These are phyloP conservation scores for Dipteronia sinensis DNA, from an alignment of 345 rosid genomes.

Conservation along the genomic window DNA sequence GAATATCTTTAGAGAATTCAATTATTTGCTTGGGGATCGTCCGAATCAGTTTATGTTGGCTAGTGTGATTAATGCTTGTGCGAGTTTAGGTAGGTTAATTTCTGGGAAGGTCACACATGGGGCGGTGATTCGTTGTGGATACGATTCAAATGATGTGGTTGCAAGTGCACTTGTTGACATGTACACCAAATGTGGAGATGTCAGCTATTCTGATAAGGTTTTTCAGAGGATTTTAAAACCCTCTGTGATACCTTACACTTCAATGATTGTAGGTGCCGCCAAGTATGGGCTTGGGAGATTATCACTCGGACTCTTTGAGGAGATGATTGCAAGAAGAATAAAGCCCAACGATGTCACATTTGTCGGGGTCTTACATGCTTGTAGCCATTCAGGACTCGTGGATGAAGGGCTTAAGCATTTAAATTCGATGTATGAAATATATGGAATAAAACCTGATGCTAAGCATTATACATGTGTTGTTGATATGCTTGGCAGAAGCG, in stretches of 20 bases:
- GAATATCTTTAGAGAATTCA: constrained; percentile 55
- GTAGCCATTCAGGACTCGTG: constrained; percentile 81
- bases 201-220: constrained; percentile 55
- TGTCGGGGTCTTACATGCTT: constrained; percentile 69
- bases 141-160: constrained; percentile 54
- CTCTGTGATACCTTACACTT: constrained; percentile 67
- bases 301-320: constrained; percentile 48
- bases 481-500: constrained; percentile 79
- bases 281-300: constrained; percentile 55
- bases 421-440: constrained; percentile 46
- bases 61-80: constrained; percentile 71
- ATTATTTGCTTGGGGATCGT: constrained; percentile 16
- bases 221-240: constrained; percentile 52
- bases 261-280: constrained; percentile 68
- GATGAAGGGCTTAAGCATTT: constrained; percentile 60
- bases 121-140: constrained; percentile 47
- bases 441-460: constrained; percentile 54
- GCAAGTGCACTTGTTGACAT: constrained; percentile 73
- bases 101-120: constrained; percentile 69
- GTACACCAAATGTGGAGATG: constrained; percentile 77
- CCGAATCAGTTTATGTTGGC: constrained; percentile 71
- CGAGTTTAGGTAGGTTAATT: constrained; percentile 63
- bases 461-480: constrained; percentile 79
- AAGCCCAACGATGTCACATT: constrained; percentile 74
- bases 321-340: constrained; percentile 57